Conservation (phyloP, 2,329 filamentous ascomycete species). For the Gaeumannomyces tritici region DNA sequence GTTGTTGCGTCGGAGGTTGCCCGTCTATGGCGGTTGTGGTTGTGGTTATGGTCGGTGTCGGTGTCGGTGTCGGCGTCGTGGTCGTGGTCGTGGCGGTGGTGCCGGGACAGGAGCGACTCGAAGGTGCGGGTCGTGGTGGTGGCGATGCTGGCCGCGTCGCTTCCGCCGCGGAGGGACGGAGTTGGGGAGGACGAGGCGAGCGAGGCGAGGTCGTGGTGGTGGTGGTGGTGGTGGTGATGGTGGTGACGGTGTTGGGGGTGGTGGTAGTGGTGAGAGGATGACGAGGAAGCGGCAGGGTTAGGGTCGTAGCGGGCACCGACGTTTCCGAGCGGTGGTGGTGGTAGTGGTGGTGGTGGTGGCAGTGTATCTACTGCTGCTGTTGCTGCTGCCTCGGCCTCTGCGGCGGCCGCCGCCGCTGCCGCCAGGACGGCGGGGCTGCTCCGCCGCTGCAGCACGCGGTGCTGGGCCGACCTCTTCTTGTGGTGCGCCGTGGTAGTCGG, state of each 20-base stretch:
- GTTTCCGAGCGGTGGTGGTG: neutral
- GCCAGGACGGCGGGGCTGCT: neutral
- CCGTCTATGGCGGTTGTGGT: neutral
- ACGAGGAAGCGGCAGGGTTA: neutral
- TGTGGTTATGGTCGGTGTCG: neutral
- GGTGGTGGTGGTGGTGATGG: neutral
- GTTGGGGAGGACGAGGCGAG: neutral
- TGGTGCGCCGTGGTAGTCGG: too few species aligned
- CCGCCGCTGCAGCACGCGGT: slow-evolving; percentile 2
- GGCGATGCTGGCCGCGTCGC: neutral
- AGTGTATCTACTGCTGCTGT: too few species aligned
- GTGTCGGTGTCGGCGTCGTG: too few species aligned
- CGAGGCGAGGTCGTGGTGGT: neutral
- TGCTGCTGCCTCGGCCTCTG: neutral
- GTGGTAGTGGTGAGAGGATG: neutral
- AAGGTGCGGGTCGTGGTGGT: too few species aligned
- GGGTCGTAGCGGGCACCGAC: neutral
- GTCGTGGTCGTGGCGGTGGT: neutral
- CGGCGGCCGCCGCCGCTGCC: neutral
- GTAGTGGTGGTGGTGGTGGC: neutral
- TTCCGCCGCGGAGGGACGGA: neutral
- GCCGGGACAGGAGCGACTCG: too few species aligned
- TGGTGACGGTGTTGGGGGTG: too few species aligned
- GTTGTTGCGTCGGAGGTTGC: neutral
- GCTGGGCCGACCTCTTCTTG: neutral